Conservation (phyloP, 306 rosid genomes). For the Quercus gilva region DNA sequence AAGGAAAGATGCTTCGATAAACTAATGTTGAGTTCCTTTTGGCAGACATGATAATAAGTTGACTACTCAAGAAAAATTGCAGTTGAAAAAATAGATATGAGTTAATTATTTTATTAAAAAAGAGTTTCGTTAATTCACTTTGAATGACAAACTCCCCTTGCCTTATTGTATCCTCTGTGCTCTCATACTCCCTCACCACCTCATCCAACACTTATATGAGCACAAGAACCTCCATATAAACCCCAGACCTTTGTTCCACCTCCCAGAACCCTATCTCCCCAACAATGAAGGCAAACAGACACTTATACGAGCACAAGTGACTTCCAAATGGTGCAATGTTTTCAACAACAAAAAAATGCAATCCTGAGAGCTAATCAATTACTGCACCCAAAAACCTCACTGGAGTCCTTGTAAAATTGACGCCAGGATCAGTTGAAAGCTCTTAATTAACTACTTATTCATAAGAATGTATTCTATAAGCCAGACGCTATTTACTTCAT, state of each 20-base stretch:
- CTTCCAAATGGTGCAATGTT: neutral
- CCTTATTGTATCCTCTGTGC: too few species aligned
- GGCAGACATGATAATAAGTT: too few species aligned
- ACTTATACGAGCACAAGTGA: neutral
- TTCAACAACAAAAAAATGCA: neutral
- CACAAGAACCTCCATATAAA: too few species aligned
- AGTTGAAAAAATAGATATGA: too few species aligned
- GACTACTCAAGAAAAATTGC: too few species aligned
- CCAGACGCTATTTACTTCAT: neutral
- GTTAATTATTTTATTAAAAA: too few species aligned
- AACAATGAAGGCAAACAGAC: neutral
- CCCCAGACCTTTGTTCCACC: too few species aligned
- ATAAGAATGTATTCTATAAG: neutral
- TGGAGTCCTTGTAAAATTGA: neutral
- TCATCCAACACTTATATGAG: too few species aligned
- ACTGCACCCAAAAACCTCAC: neutral
- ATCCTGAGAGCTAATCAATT: neutral
- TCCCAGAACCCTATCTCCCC: too few species aligned
- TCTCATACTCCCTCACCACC: too few species aligned
- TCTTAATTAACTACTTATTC: neutral
- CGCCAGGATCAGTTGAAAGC: neutral
- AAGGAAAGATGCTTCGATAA: neutral
- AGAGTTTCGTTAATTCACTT: too few species aligned
- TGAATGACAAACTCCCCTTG: too few species aligned
- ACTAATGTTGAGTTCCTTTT: neutral